A percentile compares a stretch with the other conserved stretches of the same genome.
Conservation (phyloP, 768 basidiomycete genomes). For the Hericium rajendrae region DNA sequence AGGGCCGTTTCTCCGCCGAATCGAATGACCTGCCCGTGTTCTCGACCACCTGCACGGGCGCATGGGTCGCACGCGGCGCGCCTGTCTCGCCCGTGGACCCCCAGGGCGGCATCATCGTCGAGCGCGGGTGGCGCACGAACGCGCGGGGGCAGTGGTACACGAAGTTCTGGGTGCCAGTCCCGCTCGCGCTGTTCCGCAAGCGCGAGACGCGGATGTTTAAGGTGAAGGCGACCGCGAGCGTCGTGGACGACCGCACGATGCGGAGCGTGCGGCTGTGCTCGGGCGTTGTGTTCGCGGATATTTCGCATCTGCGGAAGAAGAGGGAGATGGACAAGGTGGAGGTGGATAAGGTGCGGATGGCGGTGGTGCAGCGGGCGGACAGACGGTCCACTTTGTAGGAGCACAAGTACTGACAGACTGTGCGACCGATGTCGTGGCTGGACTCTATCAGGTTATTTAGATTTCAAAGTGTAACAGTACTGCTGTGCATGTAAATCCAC, state of each 20-base stretch:
- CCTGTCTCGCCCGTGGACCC: slow-evolving; percentile 1
- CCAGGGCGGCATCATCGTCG: slow-evolving; percentile 10
- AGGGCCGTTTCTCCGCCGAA: slow-evolving; percentile 14
- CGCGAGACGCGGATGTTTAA: slow-evolving; percentile 13
- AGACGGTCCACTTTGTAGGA: too few species aligned
- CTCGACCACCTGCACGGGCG: slow-evolving; percentile 5
- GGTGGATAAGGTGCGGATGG: too few species aligned
- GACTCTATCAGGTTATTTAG: too few species aligned
- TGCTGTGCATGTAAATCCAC: too few species aligned
- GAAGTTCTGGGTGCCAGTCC: slow-evolving; percentile 15
- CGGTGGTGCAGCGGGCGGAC: neutral
- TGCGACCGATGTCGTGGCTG: too few species aligned
- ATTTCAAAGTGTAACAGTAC: too few species aligned
- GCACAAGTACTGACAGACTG: too few species aligned
- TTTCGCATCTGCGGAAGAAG: slow-evolving; percentile 13
- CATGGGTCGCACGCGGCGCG: neutral
- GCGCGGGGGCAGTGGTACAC: slow-evolving; percentile 12
- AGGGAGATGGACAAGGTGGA: slow-evolving; percentile 7
- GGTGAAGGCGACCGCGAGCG: slow-evolving; percentile 4
- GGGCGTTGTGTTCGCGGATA: slow-evolving; percentile 11
- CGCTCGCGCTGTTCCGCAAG: slow-evolving; percentile 13
- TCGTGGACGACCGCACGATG: slow-evolving; percentile 12
- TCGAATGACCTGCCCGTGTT: slow-evolving; percentile 11
- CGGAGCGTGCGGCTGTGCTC: slow-evolving; percentile 7
- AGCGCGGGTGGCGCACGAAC: slow-evolving; percentile 8